Base-by-base conservation (phyloP, 2,329 filamentous ascomycete genomes). In the Eutypa lata region DNA sequence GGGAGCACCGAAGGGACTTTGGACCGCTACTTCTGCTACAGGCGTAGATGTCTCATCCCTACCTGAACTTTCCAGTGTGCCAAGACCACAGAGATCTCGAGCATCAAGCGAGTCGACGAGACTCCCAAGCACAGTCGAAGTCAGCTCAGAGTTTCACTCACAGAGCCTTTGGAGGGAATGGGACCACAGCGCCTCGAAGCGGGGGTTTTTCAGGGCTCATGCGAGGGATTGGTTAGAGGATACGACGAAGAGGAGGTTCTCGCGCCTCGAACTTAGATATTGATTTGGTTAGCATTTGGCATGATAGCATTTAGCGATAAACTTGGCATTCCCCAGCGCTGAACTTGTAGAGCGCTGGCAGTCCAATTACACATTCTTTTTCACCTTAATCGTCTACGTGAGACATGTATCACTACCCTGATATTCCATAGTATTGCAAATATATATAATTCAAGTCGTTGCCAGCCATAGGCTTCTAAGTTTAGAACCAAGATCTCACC, bases 161-260 rank as follows among this genome's bases (percentile, higher is more conserved):
- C 61, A 65, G 45, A 53, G 57, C 26, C 51, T 66, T 47, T 68
- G 66, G 66, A 61, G 53, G 22, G 61, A 53, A 35, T 18, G 22
- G 21, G 35, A 28, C 19, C 14, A 28, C 28, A 51, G 11, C 42
- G 14, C 21, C n/a, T 16, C 14, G 42, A 22, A 26, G 19, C 10
- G 26, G 21, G 28, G 24, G n/a, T n/a, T n/a, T 16, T 46, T 49
- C 24, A 14, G 40, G 6, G 37, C 49, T 10, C 53, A 52, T 14
- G 47, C 57, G 28, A 62, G 57, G 38, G 58, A 65, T 42, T 65
- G 64, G 64, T 35, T 65, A 14, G 60, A 65, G 5, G 59, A 60
- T 45, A 57, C 54, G 21, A 59, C 54, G 50, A 62, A 63, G 37
- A 60, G 60, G 52, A 57, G 59, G n/a, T 62, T 64, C 49, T 49